phyloP scores from a whole-genome alignment of 2,329 filamentous ascomycete species.

The Pezizomycotina sp. region DNA sequence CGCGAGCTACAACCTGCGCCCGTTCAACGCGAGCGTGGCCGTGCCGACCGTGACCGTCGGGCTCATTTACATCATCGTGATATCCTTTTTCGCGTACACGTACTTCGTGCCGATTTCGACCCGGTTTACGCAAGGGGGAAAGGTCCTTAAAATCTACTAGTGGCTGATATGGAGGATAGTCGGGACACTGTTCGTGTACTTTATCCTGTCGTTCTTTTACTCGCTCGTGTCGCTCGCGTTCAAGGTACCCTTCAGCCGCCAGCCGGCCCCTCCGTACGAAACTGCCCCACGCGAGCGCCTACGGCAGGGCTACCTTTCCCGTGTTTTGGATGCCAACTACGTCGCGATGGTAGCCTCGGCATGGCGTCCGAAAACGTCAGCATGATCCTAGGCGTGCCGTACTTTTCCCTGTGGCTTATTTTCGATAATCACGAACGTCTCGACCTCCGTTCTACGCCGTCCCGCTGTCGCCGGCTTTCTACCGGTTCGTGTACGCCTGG shows the following conservation, averaged over 20 bases:
- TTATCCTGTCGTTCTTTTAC: constrained; percentile 46
- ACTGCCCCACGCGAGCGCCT: constrained; percentile 37
- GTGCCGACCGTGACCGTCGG: constrained; percentile 46
- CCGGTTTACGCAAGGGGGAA: background rate
- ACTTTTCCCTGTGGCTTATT: constrained; percentile 46
- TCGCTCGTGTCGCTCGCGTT: constrained; percentile 48
- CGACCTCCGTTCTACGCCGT: constrained; percentile 44
- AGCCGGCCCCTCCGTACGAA: constrained; percentile 30
- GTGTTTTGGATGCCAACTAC: constrained; percentile 51
- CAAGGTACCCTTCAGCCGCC: constrained; percentile 43
- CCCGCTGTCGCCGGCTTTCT: constrained; percentile 43
- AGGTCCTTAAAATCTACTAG: constrained; percentile 40
- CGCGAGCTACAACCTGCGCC: constrained; percentile 41
- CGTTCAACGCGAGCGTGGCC: constrained; percentile 39
- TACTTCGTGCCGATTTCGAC: constrained; percentile 48
- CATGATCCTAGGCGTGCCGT: constrained; percentile 45
- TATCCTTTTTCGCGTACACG: constrained; percentile 48
- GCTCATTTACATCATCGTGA: constrained; percentile 50
- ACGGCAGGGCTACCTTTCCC: constrained; percentile 43
- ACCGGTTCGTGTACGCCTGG: constrained; percentile 46
- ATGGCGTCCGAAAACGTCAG: constrained; percentile 49
- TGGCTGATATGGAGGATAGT: constrained; percentile 42
- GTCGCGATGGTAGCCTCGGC: constrained; percentile 47
- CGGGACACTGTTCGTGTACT: constrained; percentile 41
- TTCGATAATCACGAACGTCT: constrained; percentile 51